Conservation (phyloP, 352 stramenopile genomes). For the Phytophthora multivora region DNA sequence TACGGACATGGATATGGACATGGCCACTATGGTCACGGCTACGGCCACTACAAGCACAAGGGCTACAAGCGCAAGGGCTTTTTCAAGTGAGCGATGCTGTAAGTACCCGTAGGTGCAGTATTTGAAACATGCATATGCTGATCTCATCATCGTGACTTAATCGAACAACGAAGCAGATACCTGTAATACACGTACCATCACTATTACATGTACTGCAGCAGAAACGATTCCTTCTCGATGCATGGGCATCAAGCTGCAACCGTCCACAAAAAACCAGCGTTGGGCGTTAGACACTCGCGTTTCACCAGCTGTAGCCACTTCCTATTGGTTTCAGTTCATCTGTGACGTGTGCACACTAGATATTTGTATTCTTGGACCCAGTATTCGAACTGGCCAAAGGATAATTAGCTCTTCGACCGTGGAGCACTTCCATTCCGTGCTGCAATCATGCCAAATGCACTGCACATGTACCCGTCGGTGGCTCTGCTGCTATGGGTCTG, state of each 20-base stretch:
- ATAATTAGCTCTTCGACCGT: background rate
- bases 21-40: conserved; percentile 21
- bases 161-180: background rate
- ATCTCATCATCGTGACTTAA: too few relatives aligned
- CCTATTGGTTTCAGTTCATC: background rate
- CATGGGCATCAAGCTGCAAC: too few relatives aligned
- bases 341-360: conserved; percentile 36
- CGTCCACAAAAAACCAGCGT: background rate
- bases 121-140: background rate
- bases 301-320: conserved; percentile 10
- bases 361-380: background rate
- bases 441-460: conserved; percentile 33
- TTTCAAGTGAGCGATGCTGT: conserved; percentile 22
- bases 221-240: too few relatives aligned
- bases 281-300: conserved; percentile 14
- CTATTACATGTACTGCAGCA: background rate
- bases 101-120: background rate
- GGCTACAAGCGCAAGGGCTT: conserved; percentile 39
- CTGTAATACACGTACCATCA: too few relatives aligned
- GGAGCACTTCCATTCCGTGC: background rate
- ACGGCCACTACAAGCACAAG: conserved; percentile 39
- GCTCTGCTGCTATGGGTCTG: conserved; percentile 39
- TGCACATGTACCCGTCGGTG: conserved; percentile 53
- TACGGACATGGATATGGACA: conserved; percentile 25
- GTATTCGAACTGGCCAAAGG: too few relatives aligned